Evolutionary conservation across 306 rosid genomes (phyloP).

Genomic region (Purshia tridentata): DNA sequence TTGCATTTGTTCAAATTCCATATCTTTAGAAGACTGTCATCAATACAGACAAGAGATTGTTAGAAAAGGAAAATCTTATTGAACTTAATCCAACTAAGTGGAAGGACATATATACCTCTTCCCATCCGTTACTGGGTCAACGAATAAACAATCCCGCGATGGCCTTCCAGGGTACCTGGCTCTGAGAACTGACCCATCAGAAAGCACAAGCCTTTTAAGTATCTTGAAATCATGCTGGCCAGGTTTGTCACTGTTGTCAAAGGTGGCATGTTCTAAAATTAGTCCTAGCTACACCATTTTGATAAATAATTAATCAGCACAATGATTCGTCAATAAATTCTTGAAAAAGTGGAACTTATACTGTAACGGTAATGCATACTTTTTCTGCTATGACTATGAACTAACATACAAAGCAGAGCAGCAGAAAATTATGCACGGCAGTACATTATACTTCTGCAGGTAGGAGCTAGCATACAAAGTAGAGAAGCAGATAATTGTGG

Average conservation of each 20-base stretch:
- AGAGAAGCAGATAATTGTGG: background rate
- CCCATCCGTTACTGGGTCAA: conserved; percentile 43
- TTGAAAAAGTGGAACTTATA: background rate
- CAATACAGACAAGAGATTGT: background rate
- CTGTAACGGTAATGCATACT: background rate
- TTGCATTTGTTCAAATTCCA: conserved; percentile 51
- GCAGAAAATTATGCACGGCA: background rate
- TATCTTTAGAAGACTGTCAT: conserved; percentile 38
- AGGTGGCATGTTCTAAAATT: background rate
- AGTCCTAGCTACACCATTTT: conserved; percentile 1
- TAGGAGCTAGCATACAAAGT: background rate
- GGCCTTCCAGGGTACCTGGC: conserved; percentile 46
- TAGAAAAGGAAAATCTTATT: background rate
- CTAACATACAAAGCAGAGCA: background rate
- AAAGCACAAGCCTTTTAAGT: conserved; percentile 39
- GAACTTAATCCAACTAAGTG: background rate
- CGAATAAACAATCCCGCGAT: conserved; percentile 39
- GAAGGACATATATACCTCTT: conserved; percentile 22
- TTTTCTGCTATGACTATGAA: background rate
- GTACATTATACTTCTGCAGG: background rate
- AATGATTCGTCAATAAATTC: background rate
- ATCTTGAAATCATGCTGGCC: conserved; percentile 43
- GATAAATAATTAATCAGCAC: background rate
- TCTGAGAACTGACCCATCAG: conserved; percentile 43
- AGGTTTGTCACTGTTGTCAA: conserved; percentile 39